Percentiles rank a stretch among this genome's conserved stretches.
These are phyloP conservation scores for Petrea volubilis DNA, from an alignment of 257 asterid species.

Conservation along the genomic window DNA sequence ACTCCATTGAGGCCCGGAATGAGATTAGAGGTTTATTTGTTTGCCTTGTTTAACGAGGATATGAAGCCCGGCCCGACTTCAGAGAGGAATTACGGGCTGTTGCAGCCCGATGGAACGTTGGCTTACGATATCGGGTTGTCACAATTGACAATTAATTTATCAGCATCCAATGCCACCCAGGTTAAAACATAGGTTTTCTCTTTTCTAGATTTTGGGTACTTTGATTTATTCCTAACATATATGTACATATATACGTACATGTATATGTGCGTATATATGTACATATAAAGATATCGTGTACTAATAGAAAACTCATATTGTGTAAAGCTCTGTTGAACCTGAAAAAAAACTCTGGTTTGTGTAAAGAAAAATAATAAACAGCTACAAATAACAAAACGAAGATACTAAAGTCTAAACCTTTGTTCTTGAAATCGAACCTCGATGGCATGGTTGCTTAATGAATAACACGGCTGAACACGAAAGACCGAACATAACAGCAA, in stretches of 20 bases:
- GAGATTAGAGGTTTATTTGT: constrained; percentile 64
- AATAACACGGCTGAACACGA: not conserved
- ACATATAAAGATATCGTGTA: too few species aligned
- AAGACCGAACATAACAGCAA: constrained; percentile 5
- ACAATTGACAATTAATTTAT: constrained; percentile 18
- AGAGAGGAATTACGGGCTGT: constrained; percentile 70
- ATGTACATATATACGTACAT: too few species aligned
- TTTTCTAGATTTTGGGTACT: not conserved
- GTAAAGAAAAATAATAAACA: too few species aligned
- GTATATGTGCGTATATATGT: too few species aligned
- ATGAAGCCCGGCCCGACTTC: constrained; percentile 82
- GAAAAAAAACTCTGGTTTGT: too few species aligned
- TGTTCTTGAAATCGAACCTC: constrained; percentile 4
- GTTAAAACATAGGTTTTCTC: constrained; percentile 26
- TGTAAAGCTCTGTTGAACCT: too few species aligned
- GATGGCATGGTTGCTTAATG: constrained; percentile 11
- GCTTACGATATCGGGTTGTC: constrained; percentile 56
- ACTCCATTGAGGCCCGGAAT: constrained; percentile 66
- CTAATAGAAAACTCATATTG: too few species aligned
- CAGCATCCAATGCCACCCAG: constrained; percentile 36
- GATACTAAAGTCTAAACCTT: not conserved
- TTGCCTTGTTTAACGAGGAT: constrained; percentile 78
- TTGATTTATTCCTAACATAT: not conserved
- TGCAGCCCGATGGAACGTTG: constrained; percentile 72
- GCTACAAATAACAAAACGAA: too few species aligned